A percentile compares a stretch with the other conserved stretches of the same genome.
These are phyloP conservation scores for Zygoascus ofunaensis DNA, from an alignment of 805 yeast species.

Conservation along the genomic window DNA sequence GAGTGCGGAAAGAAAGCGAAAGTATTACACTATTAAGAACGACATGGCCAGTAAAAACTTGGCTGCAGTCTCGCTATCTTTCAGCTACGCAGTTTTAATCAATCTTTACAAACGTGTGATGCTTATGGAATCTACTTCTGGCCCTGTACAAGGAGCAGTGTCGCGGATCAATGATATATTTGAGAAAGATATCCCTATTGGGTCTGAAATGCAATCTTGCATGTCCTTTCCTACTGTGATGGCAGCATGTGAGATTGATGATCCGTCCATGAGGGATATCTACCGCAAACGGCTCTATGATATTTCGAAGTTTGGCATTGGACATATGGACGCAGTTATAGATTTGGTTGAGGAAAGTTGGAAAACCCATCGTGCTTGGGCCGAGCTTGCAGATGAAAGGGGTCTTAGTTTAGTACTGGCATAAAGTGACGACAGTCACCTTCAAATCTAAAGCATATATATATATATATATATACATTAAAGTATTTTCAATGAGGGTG, in stretches of 20 bases:
- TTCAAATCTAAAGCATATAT: too few species aligned
- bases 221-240: conserved; percentile 47
- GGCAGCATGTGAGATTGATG: conserved; percentile 49
- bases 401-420: conserved; percentile 40
- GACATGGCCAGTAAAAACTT: conserved; percentile 22
- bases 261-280: conserved; percentile 30
- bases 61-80: conserved; percentile 42
- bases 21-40: conserved; percentile 2
- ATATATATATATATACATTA: too few species aligned
- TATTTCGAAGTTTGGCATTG: conserved; percentile 37
- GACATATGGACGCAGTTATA: conserved; percentile 38
- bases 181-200: conserved; percentile 34
- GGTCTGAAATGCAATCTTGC: conserved; percentile 46
- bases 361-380: conserved; percentile 46
- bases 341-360: conserved; percentile 45
- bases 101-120: conserved; percentile 51
- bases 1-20: conserved; percentile 11
- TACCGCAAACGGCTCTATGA: conserved; percentile 34
- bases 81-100: conserved; percentile 44
- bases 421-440: too few species aligned
- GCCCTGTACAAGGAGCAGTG: conserved; percentile 41
- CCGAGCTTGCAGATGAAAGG: conserved; percentile 35
- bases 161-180: conserved; percentile 33
- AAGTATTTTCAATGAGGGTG: too few species aligned
- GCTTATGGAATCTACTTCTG: conserved; percentile 37